Conservation (phyloP, 2,329 filamentous ascomycete species). For the Fusarium goolgardi region DNA sequence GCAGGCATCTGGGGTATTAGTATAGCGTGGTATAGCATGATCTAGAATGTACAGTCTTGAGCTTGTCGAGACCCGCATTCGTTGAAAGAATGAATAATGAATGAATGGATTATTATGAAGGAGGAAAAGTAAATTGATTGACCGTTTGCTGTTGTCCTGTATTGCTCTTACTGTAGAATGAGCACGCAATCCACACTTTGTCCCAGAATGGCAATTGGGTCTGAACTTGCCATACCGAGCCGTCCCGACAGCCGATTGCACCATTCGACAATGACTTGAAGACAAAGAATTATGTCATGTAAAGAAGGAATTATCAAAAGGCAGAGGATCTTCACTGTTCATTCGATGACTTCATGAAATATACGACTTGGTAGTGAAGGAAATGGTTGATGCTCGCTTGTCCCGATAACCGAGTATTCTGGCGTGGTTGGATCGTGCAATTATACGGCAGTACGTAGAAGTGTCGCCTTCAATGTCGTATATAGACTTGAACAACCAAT, state of each 20-base stretch:
- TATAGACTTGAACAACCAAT: constrained; percentile 4
- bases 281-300: neutral
- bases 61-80: constrained; percentile 35
- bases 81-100: constrained; percentile 26
- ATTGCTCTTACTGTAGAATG: constrained; percentile 15
- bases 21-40: neutral
- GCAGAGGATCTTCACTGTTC: neutral
- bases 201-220: constrained; percentile 13
- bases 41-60: constrained; percentile 34
- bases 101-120: constrained; percentile 24
- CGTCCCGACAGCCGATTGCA: constrained; percentile 33
- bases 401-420: constrained; percentile 28
- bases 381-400: neutral
- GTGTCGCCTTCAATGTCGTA: neutral
- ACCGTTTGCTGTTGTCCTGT: constrained; percentile 24
- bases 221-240: constrained; percentile 29
- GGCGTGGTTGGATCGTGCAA: constrained; percentile 6
- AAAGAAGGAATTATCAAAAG: neutral
- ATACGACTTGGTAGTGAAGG: too few relatives aligned
- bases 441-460: neutral
- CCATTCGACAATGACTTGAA: neutral
- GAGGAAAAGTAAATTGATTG: constrained; percentile 19
- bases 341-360: neutral
- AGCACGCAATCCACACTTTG: constrained; percentile 40
- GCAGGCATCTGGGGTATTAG: constrained; percentile 28